Evolutionary conservation across 2,329 filamentous ascomycete species (phyloP), one percentile per base, ranked within the genome.

Genomic region (Sporothrix brasiliensis): DNA sequence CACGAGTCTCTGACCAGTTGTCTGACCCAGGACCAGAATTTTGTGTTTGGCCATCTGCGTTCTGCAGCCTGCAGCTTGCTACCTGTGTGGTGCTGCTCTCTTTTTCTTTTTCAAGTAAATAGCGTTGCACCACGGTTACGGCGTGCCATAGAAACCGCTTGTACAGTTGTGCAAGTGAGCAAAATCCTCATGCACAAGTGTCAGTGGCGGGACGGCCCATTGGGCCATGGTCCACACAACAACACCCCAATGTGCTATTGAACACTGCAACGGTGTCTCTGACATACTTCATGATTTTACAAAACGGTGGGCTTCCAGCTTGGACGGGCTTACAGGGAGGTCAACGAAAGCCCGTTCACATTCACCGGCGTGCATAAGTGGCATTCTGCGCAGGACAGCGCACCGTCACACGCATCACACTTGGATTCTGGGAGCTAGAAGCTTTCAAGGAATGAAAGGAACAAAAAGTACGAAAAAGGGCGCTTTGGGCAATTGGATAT

Each of bases 11-110:
- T n/a, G 56, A 44, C 34, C 6, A n/a, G 56, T 7, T 14, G 53
- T 61, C 39, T 61, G 34, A 24, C 56, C 56, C 56, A 44, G 39
- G 56, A 61, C 39, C 34, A 61, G 13, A 19, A 60, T 53, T 53
- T 53, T 53, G 50, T 14, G 21, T 60, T 60, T 27, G 2, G 27
- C 34, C 0, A 9, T 34, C 34, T 34, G 34, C 34, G 34, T 3
- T 34, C 34, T 34, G 6, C 34, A 5, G 34, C 6, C 30, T 34
- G 30, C 30, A 5, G 30, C n/a, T n/a, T n/a, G n/a, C n/a, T n/a
- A n/a, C 6, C 30, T 34, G 30, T 7, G 30, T 34, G 30, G 30
- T 34, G 30, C 30, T 34, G 6, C 30, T 34, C 3, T 56, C 13
- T 56, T 14, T 19, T 13, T 34, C 14, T 56, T 56, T 56, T 56